phyloP scores from a whole-genome alignment of 164 flowering plant genomes.

The Protea cynaroides region DNA sequence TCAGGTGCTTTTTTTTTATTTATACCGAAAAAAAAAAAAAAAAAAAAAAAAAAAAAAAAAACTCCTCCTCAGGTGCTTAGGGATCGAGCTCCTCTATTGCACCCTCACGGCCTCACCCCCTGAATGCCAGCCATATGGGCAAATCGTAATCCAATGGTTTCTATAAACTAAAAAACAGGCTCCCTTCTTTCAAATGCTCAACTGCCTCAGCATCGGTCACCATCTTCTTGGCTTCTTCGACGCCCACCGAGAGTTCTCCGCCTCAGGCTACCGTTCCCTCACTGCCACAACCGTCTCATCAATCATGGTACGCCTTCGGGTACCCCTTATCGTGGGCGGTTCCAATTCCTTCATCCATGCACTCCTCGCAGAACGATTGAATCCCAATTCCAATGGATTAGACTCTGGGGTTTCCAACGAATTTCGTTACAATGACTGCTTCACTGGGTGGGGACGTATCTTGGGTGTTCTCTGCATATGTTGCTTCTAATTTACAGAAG shows the following conservation, averaged over 20 bases:
- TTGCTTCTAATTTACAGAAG: too few species aligned
- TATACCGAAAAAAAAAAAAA: too few species aligned
- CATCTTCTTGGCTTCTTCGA: constrained; percentile 61
- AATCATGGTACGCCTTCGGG: constrained; percentile 30
- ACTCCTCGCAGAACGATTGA: constrained; percentile 35
- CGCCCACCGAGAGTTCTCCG: constrained; percentile 34
- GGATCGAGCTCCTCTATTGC: too few species aligned
- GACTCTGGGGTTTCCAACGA: constrained; percentile 16
- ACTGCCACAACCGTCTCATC: constrained; percentile 27
- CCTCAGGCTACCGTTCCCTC: constrained; percentile 40
- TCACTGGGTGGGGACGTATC: constrained; percentile 72
- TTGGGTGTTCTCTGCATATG: constrained; percentile 31
- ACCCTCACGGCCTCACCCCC: too few species aligned
- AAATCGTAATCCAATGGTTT: too few species aligned
- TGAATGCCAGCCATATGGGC: too few species aligned
- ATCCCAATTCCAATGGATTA: constrained; percentile 31
- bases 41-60: too few species aligned
- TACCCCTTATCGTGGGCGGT: constrained; percentile 86
- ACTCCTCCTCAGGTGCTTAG: too few species aligned
- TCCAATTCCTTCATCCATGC: constrained; percentile 85
- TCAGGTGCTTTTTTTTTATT: too few species aligned
- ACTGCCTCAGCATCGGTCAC: constrained; percentile 55
- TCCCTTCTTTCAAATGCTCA: too few species aligned
- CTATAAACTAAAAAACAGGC: too few species aligned
- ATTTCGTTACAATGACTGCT: constrained; percentile 70